These are phyloP conservation scores for Peronosclerospora sorghi DNA, from an alignment of 352 stramenopile species.

Conservation along the genomic window DNA sequence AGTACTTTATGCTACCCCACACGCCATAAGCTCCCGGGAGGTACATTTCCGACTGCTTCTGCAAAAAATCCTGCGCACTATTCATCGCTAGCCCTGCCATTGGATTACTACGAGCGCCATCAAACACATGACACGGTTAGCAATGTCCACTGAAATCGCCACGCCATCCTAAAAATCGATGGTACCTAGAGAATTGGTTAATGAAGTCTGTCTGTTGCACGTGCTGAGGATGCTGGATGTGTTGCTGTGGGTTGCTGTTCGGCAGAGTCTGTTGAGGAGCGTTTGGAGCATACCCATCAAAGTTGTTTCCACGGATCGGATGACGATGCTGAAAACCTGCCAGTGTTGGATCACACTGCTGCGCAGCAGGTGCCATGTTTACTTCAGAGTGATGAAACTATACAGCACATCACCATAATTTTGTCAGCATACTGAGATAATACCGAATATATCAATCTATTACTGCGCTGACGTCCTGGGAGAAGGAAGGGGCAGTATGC, in stretches of 20 bases:
- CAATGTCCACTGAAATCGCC: neutral
- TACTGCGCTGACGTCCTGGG: slow-evolving; percentile 26
- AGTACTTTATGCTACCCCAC: slow-evolving; percentile 81
- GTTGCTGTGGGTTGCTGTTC: slow-evolving; percentile 14
- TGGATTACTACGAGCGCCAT: slow-evolving; percentile 44
- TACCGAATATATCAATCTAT: neutral
- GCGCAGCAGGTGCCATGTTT: slow-evolving; percentile 14
- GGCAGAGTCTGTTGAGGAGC: slow-evolving; percentile 14
- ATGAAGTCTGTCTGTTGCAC: slow-evolving; percentile 48
- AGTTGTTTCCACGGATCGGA: slow-evolving; percentile 18
- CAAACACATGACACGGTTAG: slow-evolving; percentile 2
- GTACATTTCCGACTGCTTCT: slow-evolving; percentile 76
- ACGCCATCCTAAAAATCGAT: neutral
- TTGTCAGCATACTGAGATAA: neutral
- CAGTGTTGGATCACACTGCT: slow-evolving; percentile 23
- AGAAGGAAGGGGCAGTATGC: slow-evolving; percentile 13
- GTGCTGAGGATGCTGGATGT: slow-evolving; percentile 19
- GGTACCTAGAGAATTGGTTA: slow-evolving; percentile 54
- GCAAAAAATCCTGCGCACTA: slow-evolving; percentile 68
- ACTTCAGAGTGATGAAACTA: slow-evolving; percentile 27
- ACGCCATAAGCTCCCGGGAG: slow-evolving; percentile 66
- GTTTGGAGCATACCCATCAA: slow-evolving; percentile 13
- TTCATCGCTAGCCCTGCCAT: slow-evolving; percentile 83
- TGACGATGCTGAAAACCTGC: slow-evolving; percentile 26
- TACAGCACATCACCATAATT: neutral